Evolutionary conservation across 1,284 basidiomycete genomes (phyloP).

Genomic region (Laetiporus sulphureus): DNA sequence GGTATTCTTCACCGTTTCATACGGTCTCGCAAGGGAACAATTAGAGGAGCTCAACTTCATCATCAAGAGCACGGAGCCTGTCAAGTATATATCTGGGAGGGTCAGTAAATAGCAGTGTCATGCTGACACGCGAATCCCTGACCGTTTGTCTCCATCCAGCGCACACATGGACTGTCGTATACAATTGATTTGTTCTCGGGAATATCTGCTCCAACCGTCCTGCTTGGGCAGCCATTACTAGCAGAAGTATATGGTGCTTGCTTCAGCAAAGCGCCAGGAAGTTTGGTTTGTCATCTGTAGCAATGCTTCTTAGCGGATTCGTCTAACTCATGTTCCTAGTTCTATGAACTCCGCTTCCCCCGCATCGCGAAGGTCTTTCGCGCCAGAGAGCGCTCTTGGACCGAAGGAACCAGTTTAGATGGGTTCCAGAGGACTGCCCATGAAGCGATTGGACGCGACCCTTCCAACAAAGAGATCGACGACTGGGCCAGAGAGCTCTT

Average conservation of each 20-base stretch:
- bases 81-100: slow-evolving; percentile 19
- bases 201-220: slow-evolving; percentile 46
- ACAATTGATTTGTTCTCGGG: slow-evolving; percentile 42
- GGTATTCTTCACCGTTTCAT: slow-evolving; percentile 68
- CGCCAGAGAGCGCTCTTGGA: slow-evolving; percentile 54
- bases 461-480: slow-evolving; percentile 32
- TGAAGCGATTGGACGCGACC: slow-evolving; percentile 43
- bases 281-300: slow-evolving; percentile 37
- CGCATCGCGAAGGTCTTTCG: slow-evolving; percentile 66
- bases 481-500: slow-evolving; percentile 35
- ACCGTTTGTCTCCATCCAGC: slow-evolving; percentile 11
- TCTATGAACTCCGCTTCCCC: slow-evolving; percentile 81
- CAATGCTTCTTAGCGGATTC: not conserved
- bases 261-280: slow-evolving; percentile 59
- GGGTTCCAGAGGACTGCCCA: slow-evolving; percentile 47
- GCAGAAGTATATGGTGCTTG: slow-evolving; percentile 77
- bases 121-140: too few species aligned
- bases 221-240: slow-evolving; percentile 60
- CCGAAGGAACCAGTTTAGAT: slow-evolving; percentile 40
- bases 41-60: slow-evolving; percentile 68
- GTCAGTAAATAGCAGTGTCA: slow-evolving; percentile 4
- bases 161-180: slow-evolving; percentile 36
- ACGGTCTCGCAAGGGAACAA: slow-evolving; percentile 58
- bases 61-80: slow-evolving; percentile 44
- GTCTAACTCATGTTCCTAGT: slow-evolving; percentile 31